These are phyloP conservation scores for Salvia splendens DNA, from an alignment of 257 asterid genomes.

Conservation along the genomic window DNA sequence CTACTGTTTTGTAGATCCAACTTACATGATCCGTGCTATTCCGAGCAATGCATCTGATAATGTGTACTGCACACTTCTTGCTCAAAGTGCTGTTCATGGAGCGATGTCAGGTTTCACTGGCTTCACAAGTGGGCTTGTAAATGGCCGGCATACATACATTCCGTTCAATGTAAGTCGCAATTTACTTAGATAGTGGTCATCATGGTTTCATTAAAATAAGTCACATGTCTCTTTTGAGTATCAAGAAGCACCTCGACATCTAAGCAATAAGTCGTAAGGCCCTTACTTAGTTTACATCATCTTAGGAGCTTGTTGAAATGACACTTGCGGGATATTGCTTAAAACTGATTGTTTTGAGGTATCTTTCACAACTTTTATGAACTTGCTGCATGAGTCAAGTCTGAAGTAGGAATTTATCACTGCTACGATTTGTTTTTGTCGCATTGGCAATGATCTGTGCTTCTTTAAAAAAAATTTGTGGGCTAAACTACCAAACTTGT, in stretches of 20 bases:
- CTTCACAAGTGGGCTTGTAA: constrained; percentile 62
- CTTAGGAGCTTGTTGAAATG: constrained; percentile 4
- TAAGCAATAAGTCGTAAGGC: too few relatives aligned
- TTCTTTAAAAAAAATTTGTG: not conserved
- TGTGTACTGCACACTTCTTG: constrained; percentile 10
- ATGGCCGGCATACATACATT: constrained; percentile 64
- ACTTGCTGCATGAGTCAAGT: not conserved
- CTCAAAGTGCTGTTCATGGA: constrained; percentile 85
- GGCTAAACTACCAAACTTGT: not conserved
- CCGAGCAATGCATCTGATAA: too few relatives aligned
- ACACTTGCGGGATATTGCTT: not conserved
- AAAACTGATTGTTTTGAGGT: not conserved
- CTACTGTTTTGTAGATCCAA: constrained; percentile 34
- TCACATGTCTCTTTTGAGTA: not conserved
- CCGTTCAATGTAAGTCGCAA: constrained; percentile 61
- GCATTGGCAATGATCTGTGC: not conserved
- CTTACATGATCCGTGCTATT: too few relatives aligned
- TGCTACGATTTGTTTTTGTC: not conserved
- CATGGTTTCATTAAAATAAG: not conserved
- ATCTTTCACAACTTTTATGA: not conserved
- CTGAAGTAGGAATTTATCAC: not conserved
- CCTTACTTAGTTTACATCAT: not conserved
- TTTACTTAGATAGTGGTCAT: not conserved
- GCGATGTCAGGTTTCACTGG: constrained; percentile 82
- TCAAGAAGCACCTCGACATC: not conserved